Percentiles rank a stretch among this genome's conserved stretches.
These are phyloP conservation scores for Phyllosticta citrichinensis DNA, from an alignment of 2,329 filamentous ascomycete genomes.

Conservation along the genomic window DNA sequence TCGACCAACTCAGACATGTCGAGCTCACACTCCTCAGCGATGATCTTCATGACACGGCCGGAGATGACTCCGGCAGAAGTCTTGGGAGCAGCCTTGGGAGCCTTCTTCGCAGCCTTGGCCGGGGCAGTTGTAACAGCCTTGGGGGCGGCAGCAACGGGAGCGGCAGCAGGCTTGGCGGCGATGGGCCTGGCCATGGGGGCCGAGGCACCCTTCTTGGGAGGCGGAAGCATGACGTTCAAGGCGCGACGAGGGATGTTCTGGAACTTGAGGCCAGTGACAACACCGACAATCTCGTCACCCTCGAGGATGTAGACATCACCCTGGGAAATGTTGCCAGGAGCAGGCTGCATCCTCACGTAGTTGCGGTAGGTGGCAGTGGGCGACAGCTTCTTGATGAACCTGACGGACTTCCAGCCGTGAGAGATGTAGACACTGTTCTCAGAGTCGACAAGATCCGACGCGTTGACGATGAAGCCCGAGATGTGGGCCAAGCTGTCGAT, in stretches of 20 bases:
- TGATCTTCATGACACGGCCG: constrained; percentile 51
- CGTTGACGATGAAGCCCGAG: constrained; percentile 52
- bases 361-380: constrained; percentile 46
- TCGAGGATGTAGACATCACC: constrained; percentile 53
- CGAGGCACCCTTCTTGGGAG: constrained; percentile 37
- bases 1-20: constrained; percentile 49
- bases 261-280: constrained; percentile 55
- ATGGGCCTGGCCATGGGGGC: constrained; percentile 26
- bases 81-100: constrained; percentile 39
- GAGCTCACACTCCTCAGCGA: constrained; percentile 56
- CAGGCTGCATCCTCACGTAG: constrained; percentile 53
- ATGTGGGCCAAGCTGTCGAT: constrained; percentile 49
- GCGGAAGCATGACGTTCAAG: constrained; percentile 57
- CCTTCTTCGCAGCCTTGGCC: constrained; percentile 22
- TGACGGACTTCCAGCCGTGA: constrained; percentile 52
- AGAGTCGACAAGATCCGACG: constrained; percentile 48
- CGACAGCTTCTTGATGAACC: constrained; percentile 43
- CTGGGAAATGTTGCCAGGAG: constrained; percentile 44
- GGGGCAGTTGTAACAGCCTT: constrained; percentile 27
- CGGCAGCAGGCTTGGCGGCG: constrained; percentile 22
- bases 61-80: constrained; percentile 37
- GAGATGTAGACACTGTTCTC: constrained; percentile 52
- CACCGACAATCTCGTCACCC: constrained; percentile 47
- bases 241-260: constrained; percentile 56
- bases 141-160: constrained; percentile 26